Percentiles rank a stretch among this genome's conserved stretches.
Evolutionary conservation across 306 rosid genomes (phyloP).

Genomic region (Rosa persica): DNA sequence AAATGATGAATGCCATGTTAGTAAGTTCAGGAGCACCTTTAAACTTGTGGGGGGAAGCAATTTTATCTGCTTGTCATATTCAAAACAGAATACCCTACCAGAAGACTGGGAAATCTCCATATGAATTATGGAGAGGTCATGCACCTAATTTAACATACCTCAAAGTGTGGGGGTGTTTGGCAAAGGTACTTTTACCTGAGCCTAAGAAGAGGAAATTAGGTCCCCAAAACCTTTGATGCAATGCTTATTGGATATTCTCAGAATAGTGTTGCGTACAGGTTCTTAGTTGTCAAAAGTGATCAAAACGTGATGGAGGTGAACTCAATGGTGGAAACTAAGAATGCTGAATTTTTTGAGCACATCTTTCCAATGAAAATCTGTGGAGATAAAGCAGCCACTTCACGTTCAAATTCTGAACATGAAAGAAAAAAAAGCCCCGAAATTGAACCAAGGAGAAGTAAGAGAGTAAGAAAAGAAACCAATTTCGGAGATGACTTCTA

Average conservation of each 20-base stretch:
- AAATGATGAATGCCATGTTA: too few species aligned
- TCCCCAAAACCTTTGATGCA: not conserved
- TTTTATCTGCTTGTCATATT: too few species aligned
- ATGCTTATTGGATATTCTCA: not conserved
- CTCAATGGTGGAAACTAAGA: not conserved
- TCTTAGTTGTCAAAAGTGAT: not conserved
- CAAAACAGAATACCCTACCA: too few species aligned
- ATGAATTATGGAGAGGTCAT: not conserved
- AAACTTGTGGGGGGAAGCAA: too few species aligned
- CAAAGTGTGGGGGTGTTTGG: conserved; percentile 9
- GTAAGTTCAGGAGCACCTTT: too few species aligned
- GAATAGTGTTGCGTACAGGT: not conserved
- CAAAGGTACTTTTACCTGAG: not conserved
- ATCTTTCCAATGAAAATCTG: not conserved
- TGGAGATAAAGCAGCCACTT: not conserved
- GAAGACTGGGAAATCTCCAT: not conserved
- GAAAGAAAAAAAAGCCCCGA: not conserved
- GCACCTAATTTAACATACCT: not conserved
- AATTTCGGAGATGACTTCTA: not conserved
- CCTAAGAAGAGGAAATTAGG: not conserved
- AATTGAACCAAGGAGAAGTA: not conserved
- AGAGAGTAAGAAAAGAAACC: not conserved
- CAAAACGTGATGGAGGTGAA: not conserved
- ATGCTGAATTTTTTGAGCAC: not conserved
- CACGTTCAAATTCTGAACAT: not conserved